phyloP scores from a whole-genome alignment of 192 early-diverging fungal species.

The Bifiguratus adelaidae region DNA sequence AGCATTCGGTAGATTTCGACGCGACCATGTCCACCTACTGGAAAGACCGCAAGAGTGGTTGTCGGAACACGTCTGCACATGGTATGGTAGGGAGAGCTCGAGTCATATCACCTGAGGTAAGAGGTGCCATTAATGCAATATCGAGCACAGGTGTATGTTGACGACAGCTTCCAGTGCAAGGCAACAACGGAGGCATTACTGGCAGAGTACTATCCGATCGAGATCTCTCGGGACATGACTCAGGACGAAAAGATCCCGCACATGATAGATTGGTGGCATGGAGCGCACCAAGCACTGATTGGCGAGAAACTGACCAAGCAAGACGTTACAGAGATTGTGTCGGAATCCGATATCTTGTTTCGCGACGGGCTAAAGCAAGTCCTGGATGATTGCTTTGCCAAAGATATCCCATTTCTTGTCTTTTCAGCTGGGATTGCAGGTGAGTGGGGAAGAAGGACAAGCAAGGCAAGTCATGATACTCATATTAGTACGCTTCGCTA shows the following conservation, averaged over 20 bases:
- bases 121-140: neutral
- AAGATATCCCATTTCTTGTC: constrained; percentile 47
- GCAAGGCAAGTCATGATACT: too few species aligned
- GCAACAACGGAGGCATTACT: constrained; percentile 28
- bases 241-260: constrained; percentile 45
- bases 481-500: constrained; percentile 5
- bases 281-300: constrained; percentile 45
- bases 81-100: constrained; percentile 21
- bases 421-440: constrained; percentile 59
- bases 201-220: constrained; percentile 65
- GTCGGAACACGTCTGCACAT: constrained; percentile 32
- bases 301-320: constrained; percentile 30
- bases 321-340: constrained; percentile 38
- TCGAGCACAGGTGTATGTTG: neutral
- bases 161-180: constrained; percentile 24
- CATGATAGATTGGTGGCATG: constrained; percentile 65
- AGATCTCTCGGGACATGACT: constrained; percentile 35
- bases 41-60: constrained; percentile 14
- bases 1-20: constrained; percentile 47
- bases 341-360: constrained; percentile 31
- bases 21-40: constrained; percentile 54
- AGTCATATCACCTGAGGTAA: constrained; percentile 25
- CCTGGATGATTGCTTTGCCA: constrained; percentile 13
- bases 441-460: too few species aligned
- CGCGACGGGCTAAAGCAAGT: constrained; percentile 30